Evolutionary conservation across 2,329 filamentous ascomycete genomes (phyloP), one percentile per base, ranked within the genome.

Genomic region (Lachnellula cervina): DNA sequence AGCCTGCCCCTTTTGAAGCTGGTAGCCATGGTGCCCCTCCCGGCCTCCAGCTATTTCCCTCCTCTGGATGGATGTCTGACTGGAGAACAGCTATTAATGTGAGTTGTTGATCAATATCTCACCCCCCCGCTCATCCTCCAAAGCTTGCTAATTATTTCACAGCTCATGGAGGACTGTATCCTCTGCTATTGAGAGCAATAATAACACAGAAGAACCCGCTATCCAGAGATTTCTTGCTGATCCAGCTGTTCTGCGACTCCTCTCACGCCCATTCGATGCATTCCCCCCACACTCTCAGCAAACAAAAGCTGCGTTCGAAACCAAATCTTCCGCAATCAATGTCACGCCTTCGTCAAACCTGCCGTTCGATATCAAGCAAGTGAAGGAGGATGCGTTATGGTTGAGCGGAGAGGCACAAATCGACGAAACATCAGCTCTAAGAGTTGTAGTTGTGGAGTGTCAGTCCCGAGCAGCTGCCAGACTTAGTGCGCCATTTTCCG

Each of bases 301-400:
- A 65, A 81, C 87, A 32, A 89, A 86, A 71, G 78, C 81, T 62
- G 80, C 82, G 17, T 95, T 95, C 68, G 88, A 95, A 58, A 88
- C 88, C 19, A 91, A 87, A 72, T 96, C 89, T 0, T 88, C 91
- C 21, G 88, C 91, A 5, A 95, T 97, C 59, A 88, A 96, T 69
- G 83, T 91, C 49, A 83, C 89, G 1, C 84, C 88, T 17, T 82
- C 82, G 5, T 76, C 82, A 13, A 83, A 82, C 64, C 80, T 82
- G 42, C 81, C 82, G 55, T 89, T 87, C 69, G 83, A 92, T 67
- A 77, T 96, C 62, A 84, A 88, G 40, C 77, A 87, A 67, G 83
- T 97, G 70, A 96, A 96, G 74, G 82, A 83, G 47, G 92, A 97
- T 75, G 82, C 90, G 35, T 70, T 88, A 63, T 97, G 92, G 91